Conservation (phyloP, 257 asterid genomes). For the Penstemon davidsonii region DNA sequence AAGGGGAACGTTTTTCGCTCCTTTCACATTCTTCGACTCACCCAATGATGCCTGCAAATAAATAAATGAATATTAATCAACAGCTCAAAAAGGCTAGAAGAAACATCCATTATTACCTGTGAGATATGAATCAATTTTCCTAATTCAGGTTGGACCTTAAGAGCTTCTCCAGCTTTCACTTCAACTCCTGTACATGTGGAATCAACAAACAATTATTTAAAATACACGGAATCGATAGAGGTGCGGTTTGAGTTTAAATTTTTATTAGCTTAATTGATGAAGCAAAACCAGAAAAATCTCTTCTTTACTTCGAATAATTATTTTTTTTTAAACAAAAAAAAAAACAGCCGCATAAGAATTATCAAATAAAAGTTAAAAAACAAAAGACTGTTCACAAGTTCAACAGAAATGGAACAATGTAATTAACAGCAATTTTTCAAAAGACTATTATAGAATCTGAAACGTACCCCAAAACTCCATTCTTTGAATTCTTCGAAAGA, state of each 20-base stretch:
- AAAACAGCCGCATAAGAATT: background rate
- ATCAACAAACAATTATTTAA: too few species aligned
- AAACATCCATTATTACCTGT: conserved; percentile 41
- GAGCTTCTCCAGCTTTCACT: conserved; percentile 57
- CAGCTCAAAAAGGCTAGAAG: too few species aligned
- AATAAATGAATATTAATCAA: too few species aligned
- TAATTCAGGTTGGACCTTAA: conserved; percentile 43
- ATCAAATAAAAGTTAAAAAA: background rate
- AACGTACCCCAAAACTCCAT: conserved; percentile 78
- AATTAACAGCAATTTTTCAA: too few species aligned
- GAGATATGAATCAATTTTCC: conserved; percentile 61
- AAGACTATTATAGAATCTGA: background rate
- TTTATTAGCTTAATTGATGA: too few species aligned
- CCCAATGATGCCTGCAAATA: conserved; percentile 58
- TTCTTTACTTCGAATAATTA: too few species aligned
- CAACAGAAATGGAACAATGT: background rate
- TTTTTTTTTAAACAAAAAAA: background rate
- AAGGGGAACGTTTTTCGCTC: conserved; percentile 41
- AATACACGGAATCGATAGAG: too few species aligned
- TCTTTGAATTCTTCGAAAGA: background rate
- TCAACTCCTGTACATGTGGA: conserved; percentile 52
- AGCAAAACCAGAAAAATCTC: too few species aligned
- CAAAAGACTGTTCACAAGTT: background rate
- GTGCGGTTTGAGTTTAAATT: too few species aligned
- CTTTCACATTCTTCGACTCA: conserved; percentile 56